Conservation (phyloP, 192 early-diverging fungal species). For the Pilobolus umbonatus region DNA sequence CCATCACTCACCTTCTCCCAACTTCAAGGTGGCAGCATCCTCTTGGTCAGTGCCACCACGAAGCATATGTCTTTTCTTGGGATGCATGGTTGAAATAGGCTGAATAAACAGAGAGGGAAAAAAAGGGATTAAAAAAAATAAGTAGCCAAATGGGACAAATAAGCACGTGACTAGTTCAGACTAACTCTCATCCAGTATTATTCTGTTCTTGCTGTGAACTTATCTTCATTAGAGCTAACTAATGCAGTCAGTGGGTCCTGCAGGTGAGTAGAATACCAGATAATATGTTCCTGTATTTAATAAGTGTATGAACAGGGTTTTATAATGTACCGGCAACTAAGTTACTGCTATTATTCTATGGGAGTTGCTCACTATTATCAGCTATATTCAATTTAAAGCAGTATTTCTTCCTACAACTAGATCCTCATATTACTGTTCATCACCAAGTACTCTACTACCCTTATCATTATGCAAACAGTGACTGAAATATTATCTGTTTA, state of each 20-base stretch:
- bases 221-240: no score
- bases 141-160: no score
- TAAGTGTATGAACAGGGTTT: conserved; percentile 50
- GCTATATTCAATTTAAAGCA: conserved; percentile 50
- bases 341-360: conserved; percentile 41
- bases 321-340: conserved; percentile 63
- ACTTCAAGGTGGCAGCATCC: conserved; percentile 55
- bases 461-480: not conserved
- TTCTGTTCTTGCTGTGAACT: no score
- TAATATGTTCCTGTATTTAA: no score
- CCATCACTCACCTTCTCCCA: conserved; percentile 48
- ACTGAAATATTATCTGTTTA: not conserved
- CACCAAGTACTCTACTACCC: conserved; percentile 44
- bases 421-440: conserved; percentile 53
- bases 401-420: conserved; percentile 48
- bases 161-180: no score
- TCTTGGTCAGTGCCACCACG: conserved; percentile 56
- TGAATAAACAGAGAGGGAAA: not conserved
- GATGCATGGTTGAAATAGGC: not conserved
- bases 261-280: no score
- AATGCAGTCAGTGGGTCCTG: conserved; percentile 22
- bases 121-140: conserved; percentile 6
- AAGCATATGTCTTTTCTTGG: conserved; percentile 32
- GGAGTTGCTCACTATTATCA: conserved; percentile 42
- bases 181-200: no score